Conservation (phyloP, 2,329 filamentous ascomycete species). For the Zasmidium citrigriseum region DNA sequence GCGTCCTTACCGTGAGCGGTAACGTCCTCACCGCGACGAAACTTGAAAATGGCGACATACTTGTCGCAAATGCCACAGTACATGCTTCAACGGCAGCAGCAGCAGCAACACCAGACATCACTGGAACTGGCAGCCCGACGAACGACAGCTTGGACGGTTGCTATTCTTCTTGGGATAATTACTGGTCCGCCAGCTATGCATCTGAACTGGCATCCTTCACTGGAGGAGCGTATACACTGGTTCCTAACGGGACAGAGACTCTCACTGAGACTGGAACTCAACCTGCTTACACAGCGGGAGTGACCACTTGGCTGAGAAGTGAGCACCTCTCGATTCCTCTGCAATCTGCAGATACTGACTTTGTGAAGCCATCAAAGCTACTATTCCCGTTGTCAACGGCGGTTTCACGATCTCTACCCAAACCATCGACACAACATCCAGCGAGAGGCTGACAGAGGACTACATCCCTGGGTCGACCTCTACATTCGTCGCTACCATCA, state of each 20-base stretch:
- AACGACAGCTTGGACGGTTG: not conserved
- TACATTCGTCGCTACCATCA: slow-evolving; percentile 1
- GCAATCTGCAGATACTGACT: not conserved
- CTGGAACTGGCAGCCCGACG: not conserved
- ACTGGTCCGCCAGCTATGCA: slow-evolving; percentile 3
- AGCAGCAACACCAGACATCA: not conserved
- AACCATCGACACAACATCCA: slow-evolving; percentile 1
- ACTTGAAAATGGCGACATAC: slow-evolving; percentile 3
- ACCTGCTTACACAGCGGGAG: not conserved
- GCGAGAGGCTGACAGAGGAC: not conserved
- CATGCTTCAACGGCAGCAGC: not conserved
- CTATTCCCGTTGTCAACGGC: not conserved
- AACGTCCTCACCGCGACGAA: slow-evolving; percentile 6
- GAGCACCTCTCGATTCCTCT: not conserved
- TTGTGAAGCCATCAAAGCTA: not conserved
- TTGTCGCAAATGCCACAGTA: slow-evolving; percentile 1
- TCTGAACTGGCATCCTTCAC: not conserved
- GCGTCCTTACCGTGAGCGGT: not conserved
- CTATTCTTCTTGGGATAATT: slow-evolving; percentile 3
- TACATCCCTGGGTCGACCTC: not conserved
- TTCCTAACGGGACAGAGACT: not conserved
- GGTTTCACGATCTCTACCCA: slow-evolving; percentile 7
- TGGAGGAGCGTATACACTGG: not conserved
- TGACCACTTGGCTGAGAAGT: not conserved
- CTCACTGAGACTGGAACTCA: not conserved